Base-by-base conservation (phyloP, 1,284 basidiomycete species). In the Irpex rosettiformis region DNA sequence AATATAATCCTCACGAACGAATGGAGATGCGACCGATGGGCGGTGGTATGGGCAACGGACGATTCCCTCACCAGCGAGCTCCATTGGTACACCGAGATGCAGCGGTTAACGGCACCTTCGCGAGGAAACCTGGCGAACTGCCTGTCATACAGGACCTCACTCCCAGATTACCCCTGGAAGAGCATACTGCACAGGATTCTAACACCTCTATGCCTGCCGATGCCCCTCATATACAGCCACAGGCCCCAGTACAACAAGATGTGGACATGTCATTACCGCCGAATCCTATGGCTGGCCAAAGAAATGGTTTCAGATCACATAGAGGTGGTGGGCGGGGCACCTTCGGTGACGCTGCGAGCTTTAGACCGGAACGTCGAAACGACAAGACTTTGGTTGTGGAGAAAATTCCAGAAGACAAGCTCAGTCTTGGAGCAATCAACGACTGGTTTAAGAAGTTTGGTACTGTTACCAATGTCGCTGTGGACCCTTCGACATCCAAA, bases 361-460 rank as follows among this genome's bases (percentile, higher is more conserved):
- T 87, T 75, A 80, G 83, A 22, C 83, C 84, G 29, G 80, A 85
- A 66, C 79, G 82, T 64, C 81, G 88, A 49, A 84, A 83, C 61
- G 86, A 89, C 69, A 94, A 91, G 69, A 96, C 95, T 0, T 79
- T 98, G 27, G 92, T 97, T 21, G 89, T 98, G 56, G 94, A 96
- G 73, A 96, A 96, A 75, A 94, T 98, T 57, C 96, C 96, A 0
- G 83, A 85, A 51, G 88, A 93, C 61, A 86, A 89, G 66, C 80
- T 96, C 51, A 85, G 84, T 37, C 80, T 95, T 27, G 88, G 88
- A 52, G 78, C 85, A 13, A 88, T 98, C 59, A 92, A 91, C 68
- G 84, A 83, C 37, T 96, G 94, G 88, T 98, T 98, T 75, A 89
- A 90, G 71, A 85, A 88, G 62, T 98, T 97, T 66, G 96, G 96